Base-by-base conservation (phyloP, 169 alveolate species). In the Plasmodium fragile region DNA sequence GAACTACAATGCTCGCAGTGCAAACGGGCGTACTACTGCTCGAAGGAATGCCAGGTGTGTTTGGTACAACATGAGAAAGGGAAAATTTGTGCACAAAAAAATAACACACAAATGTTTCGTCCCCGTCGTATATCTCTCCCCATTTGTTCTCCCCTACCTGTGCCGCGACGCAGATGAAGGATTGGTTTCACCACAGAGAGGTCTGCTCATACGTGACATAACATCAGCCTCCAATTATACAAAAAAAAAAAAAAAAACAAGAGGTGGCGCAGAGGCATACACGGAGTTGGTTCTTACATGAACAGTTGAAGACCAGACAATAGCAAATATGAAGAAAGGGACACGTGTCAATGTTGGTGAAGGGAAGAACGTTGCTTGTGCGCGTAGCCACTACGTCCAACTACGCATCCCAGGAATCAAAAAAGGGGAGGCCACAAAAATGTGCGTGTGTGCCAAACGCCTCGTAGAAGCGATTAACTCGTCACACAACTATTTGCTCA, bases 1-100 rank as follows among this genome's bases (percentile, higher is more conserved):
- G 93, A 85, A 85, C 18, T 85, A 36, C 93, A 85, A 55, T 85
- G 93, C 28, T 85, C 93, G 22, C 93, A 85, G 28, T 85, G 93
- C 80, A 85, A 85, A 75, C 82, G 52, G 81, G 34, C 70, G 39
- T 85, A 85, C 71, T 85, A 85, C 43, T 85, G 93, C 72, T 85
- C 93, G 32, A 85, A 85, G 52, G 93, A 85, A 16, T 85, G 93
- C 16, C 93, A 85, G 25, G 93, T 85, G 81, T n/a, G 49, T 43
- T 65, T 65, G 16, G 0, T 0, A n/a, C 25, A 6, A 11, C 28
- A 7, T 7, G 16, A 18, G 25, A 78, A 30, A 43, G 11, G 28
- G 32, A 36, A 16, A 41, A 13, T 18, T 7, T 11, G 30, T 49
- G 72, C 36, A 78, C 36, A 78, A 41, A 78, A n/a, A 18, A 5